Conservation (phyloP, 2,329 filamentous ascomycete species). For the Rosellinia necatrix region DNA sequence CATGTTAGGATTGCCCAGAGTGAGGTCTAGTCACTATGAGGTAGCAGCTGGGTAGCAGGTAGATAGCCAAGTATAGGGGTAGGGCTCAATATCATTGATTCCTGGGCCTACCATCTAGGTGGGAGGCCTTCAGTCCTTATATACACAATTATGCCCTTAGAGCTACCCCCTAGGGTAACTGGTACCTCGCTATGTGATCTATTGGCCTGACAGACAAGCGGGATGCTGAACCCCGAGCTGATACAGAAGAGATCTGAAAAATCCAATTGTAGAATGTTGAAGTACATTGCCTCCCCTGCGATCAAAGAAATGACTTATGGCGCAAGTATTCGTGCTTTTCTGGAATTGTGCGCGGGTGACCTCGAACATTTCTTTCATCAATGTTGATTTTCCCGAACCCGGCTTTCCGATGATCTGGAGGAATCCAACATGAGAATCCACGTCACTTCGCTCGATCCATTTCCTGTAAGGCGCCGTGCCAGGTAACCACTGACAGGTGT, state of each 20-base stretch:
- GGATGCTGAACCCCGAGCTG: not conserved
- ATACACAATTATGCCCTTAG: too few species aligned
- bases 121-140: too few species aligned
- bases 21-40: too few species aligned
- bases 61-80: too few species aligned
- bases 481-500: not conserved
- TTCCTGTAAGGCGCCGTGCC: not conserved
- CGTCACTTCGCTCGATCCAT: not conserved
- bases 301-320: not conserved
- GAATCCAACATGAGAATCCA: not conserved
- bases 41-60: too few species aligned
- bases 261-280: not conserved
- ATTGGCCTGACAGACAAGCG: too few species aligned
- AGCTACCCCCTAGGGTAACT: too few species aligned
- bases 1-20: too few species aligned
- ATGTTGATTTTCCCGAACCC: not conserved
- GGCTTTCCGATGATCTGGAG: not conserved
- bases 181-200: too few species aligned
- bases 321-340: not conserved
- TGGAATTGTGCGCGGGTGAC: not conserved
- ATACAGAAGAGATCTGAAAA: not conserved
- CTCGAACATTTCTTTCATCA: not conserved
- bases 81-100: too few species aligned
- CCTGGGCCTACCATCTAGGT: too few species aligned
- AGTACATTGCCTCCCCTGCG: not conserved